Evolutionary conservation across 2,329 filamentous ascomycete species (phyloP).

Genomic region (Drechslera avenae): DNA sequence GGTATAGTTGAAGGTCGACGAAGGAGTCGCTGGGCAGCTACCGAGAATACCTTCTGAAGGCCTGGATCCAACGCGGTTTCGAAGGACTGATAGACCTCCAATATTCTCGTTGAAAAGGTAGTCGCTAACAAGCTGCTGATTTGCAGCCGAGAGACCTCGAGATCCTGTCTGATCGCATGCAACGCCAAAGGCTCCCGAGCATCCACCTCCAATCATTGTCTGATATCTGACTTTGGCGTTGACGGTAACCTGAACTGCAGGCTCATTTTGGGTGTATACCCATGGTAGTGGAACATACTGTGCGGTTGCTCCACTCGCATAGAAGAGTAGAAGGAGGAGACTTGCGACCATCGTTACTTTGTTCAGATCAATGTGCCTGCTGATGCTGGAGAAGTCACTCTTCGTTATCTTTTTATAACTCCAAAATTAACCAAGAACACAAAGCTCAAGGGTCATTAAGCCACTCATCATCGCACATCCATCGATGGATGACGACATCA

Average conservation of each 20-base stretch:
- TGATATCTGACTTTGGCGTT: slow-evolving; percentile 9
- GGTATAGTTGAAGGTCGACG: slow-evolving; percentile 18
- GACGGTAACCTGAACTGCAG: slow-evolving; percentile 1
- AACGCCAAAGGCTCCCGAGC: slow-evolving; percentile 14
- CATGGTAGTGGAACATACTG: slow-evolving; percentile 9
- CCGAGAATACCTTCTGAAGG: slow-evolving; percentile 9
- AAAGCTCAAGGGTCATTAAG: background rate
- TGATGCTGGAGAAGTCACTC: too few species aligned
- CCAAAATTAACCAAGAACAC: background rate
- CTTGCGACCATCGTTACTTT: background rate
- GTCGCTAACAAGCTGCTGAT: slow-evolving; percentile 49
- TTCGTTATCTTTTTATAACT: background rate
- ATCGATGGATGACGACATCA: background rate
- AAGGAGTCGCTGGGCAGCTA: slow-evolving; percentile 14
- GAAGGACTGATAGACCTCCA: slow-evolving; percentile 50
- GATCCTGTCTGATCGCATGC: slow-evolving; percentile 14
- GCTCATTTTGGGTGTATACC: slow-evolving; percentile 6
- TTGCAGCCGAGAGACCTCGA: slow-evolving; percentile 31
- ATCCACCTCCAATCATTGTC: slow-evolving; percentile 13
- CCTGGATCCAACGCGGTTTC: slow-evolving; percentile 52
- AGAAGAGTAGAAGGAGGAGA: slow-evolving; percentile 3
- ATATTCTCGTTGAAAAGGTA: slow-evolving; percentile 51
- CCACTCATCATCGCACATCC: background rate
- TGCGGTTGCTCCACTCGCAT: background rate
- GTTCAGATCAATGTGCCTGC: background rate